Conservation (phyloP, 768 basidiomycete species). For the Termitomyces sp. region DNA sequence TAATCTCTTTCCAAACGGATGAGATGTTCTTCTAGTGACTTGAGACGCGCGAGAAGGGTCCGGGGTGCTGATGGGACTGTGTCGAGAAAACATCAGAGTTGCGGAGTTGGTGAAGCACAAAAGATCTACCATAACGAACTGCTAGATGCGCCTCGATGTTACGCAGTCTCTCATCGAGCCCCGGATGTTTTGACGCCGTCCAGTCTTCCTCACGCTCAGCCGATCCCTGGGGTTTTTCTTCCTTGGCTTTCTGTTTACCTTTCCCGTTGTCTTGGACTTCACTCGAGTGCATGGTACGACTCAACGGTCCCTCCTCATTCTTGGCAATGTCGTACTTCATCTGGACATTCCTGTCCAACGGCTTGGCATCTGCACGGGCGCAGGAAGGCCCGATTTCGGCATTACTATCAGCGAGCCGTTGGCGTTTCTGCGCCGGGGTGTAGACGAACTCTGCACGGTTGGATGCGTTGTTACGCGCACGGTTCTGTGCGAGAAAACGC, state of each 20-base stretch:
- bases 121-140: slow-evolving; percentile 61
- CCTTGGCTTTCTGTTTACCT: slow-evolving; percentile 8
- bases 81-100: background rate
- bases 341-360: slow-evolving; percentile 67
- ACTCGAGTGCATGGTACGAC: slow-evolving; percentile 39
- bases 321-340: slow-evolving; percentile 89
- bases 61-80: slow-evolving; percentile 46
- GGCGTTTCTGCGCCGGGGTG: slow-evolving; percentile 51
- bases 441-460: slow-evolving; percentile 73
- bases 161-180: slow-evolving; percentile 54
- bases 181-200: slow-evolving; percentile 48
- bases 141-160: slow-evolving; percentile 72
- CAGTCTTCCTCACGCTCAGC: slow-evolving; percentile 20
- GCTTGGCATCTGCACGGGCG: slow-evolving; percentile 69
- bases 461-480: slow-evolving; percentile 69
- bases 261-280: slow-evolving; percentile 12
- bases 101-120: background rate
- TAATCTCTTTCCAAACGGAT: slow-evolving; percentile 71
- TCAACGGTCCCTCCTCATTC: slow-evolving; percentile 74
- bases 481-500: slow-evolving; percentile 61
- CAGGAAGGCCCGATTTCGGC: slow-evolving; percentile 42
- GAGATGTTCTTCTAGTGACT: slow-evolving; percentile 74
- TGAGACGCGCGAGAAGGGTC: slow-evolving; percentile 58
- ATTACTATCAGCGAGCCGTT: slow-evolving; percentile 26
- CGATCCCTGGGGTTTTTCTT: background rate